Evolutionary conservation across 179 eudicot genomes (phyloP).

Genomic region (Beta macrorhiza): DNA sequence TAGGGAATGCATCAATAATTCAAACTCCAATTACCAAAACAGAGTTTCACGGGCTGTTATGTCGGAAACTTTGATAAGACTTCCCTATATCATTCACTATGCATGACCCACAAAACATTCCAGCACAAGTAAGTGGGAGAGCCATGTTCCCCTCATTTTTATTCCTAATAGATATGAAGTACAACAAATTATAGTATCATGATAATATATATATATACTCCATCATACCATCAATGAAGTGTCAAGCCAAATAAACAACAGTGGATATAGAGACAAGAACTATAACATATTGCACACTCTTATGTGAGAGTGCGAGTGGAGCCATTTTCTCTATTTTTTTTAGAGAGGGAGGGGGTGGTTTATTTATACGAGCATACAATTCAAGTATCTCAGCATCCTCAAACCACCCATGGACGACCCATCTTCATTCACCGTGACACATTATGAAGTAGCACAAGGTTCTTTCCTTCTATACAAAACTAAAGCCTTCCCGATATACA

Average conservation of each 20-base stretch:
- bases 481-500: conserved; percentile 11
- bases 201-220: neutral
- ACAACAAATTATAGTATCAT: neutral
- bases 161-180: neutral
- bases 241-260: neutral
- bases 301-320: neutral
- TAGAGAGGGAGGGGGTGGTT: neutral
- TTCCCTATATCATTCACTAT: neutral
- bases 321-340: neutral
- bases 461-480: conserved; percentile 12
- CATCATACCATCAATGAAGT: neutral
- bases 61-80: neutral
- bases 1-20: neutral
- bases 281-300: neutral
- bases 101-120: neutral
- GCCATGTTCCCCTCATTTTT: neutral
- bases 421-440: neutral
- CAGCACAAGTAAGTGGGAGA: neutral
- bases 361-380: conserved; percentile 2
- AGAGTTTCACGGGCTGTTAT: neutral
- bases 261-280: neutral
- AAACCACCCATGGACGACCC: conserved; percentile 6
- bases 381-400: conserved; percentile 1
- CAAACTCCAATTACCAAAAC: neutral
- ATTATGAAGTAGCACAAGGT: conserved; percentile 15